Evolutionary conservation across 805 yeast genomes (phyloP).

Genomic region (Monosporozyma yasuniensis): DNA sequence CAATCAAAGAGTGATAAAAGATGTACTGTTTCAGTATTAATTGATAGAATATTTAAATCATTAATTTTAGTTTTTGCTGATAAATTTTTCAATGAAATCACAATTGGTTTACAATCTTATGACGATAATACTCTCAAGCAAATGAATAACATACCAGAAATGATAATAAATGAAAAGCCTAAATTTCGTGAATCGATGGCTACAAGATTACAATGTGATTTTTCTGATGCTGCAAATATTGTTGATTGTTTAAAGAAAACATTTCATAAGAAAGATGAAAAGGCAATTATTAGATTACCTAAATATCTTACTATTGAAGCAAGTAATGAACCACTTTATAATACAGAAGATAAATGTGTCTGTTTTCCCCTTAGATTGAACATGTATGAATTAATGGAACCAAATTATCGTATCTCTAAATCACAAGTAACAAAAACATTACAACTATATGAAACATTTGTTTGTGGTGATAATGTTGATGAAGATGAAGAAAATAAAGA

Average conservation of each 20-base stretch:
- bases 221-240: not conserved
- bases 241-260: not conserved
- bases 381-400: slow-evolving; percentile 73
- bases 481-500: not conserved
- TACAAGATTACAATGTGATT: not conserved
- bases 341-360: slow-evolving; percentile 87
- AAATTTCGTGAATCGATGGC: not conserved
- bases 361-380: slow-evolving; percentile 90
- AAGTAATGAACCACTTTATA: slow-evolving; percentile 46
- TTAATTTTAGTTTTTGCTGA: slow-evolving; percentile 39
- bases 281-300: slow-evolving; percentile 65
- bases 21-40: slow-evolving; percentile 96
- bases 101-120: slow-evolving; percentile 11
- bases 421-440: not conserved
- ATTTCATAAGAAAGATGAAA: slow-evolving; percentile 28
- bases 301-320: slow-evolving; percentile 80
- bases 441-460: not conserved
- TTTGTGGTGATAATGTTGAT: not conserved
- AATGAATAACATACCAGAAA: not conserved
- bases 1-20: slow-evolving; percentile 67
- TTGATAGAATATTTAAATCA: slow-evolving; percentile 58
- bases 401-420: slow-evolving; percentile 35
- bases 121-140: not conserved
- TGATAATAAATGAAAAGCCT: not conserved
- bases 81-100: slow-evolving; percentile 45